Evolutionary conservation across 257 asterid genomes (phyloP).

Genomic region (Jaltomata sinuosa): DNA sequence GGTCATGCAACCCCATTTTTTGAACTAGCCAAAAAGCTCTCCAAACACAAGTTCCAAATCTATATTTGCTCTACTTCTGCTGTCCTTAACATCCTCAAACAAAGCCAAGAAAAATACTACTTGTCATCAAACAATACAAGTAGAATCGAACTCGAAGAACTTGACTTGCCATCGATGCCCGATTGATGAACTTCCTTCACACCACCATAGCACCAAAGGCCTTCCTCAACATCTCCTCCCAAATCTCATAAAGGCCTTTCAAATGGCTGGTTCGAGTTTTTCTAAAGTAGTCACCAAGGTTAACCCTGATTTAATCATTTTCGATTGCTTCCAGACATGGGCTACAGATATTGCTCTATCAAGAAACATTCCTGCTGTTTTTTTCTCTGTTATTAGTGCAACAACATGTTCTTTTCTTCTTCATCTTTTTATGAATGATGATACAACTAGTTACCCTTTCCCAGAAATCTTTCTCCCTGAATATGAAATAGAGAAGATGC

Average conservation of each 20-base stretch:
- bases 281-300: background rate
- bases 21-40: background rate
- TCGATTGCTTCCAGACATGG: conserved; percentile 5
- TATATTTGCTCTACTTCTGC: background rate
- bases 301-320: background rate
- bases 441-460: background rate
- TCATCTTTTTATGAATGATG: background rate
- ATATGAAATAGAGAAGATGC: background rate
- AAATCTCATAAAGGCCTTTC: background rate
- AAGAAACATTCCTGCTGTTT: background rate
- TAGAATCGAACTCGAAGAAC: background rate
- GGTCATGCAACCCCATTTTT: background rate
- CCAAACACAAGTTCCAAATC: background rate
- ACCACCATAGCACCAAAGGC: background rate
- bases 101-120: background rate
- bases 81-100: background rate
- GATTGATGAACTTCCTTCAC: conserved; percentile 1
- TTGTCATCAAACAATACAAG: background rate
- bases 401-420: background rate
- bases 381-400: background rate
- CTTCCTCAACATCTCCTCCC: background rate
- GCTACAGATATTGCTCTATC: background rate
- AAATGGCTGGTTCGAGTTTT: background rate
- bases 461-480: background rate
- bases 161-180: background rate